Base-by-base conservation (phyloP, 208 protist species). In the Crithidia fasciculata region DNA sequence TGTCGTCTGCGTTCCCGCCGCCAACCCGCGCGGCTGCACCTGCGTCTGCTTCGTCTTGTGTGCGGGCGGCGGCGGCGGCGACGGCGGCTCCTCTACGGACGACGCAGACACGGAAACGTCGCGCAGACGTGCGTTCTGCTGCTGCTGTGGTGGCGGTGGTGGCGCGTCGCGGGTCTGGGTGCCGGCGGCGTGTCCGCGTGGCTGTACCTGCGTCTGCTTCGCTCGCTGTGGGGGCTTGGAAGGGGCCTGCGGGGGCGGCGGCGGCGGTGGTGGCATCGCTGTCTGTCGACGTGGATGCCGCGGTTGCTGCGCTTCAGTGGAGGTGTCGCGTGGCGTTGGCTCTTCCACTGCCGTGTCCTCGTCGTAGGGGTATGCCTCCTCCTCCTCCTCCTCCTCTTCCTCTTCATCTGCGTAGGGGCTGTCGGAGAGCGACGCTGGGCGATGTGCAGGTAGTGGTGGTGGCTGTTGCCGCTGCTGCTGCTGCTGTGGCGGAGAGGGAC, bases 191-290 rank as follows among this genome's bases (percentile, higher is more conserved):
- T 50, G 37, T 8, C 59, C 47, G 19, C 19, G 47, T 47, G 50
- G 69, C 49, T 65, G n/a, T 44, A 40, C 12, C 47, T 74, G 57
- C 18, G 58, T 67, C 50, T 54, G 59, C 40, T 68, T 19, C 43
- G 45, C 43, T n/a, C 43, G 16, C 13, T 63, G 69, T 18, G 4
- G 4, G 3, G 47, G 63, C 36, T 44, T 16, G 18, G 50, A 28
- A 28, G 28, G 47, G 10, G 45, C 45, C 45, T 47, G 63, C 36
- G 53, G 65, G 0, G 53, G 65, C n/a, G 54, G 65, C 28, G 57
- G 36, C 8, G 57, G 28, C 40, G 12, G 12, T 62, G 57, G 57
- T 59, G 55, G 55, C 15, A 7, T 12, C 5, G 19, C 8, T 59
- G 55, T 16, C 0, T 9, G 61, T 47, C 13, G 61, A 9, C 28